phyloP scores from a whole-genome alignment of 2,329 filamentous ascomycete species.

The Zopfia rhizophila region DNA sequence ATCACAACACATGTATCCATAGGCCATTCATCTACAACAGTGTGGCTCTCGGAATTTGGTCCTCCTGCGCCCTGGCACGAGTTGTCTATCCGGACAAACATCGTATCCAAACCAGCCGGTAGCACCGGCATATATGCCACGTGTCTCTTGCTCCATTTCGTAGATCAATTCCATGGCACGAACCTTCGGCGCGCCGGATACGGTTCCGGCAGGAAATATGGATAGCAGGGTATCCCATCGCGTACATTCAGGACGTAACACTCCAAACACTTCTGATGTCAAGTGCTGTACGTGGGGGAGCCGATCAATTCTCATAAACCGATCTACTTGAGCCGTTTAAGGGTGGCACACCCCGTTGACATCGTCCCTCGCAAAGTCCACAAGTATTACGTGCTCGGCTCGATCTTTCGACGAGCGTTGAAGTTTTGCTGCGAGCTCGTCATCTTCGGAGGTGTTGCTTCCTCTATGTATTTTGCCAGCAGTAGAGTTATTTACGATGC shows the following conservation, averaged over 20 bases:
- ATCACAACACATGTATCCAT: conserved; percentile 1
- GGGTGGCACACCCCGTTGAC: neutral
- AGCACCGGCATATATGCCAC: neutral
- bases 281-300: neutral
- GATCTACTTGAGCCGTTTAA: neutral
- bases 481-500: too few relatives aligned
- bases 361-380: neutral
- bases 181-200: neutral
- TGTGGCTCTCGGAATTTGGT: neutral
- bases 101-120: neutral
- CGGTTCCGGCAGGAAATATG: neutral
- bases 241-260: neutral
- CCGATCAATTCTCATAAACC: neutral
- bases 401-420: neutral
- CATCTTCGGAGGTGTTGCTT: too few relatives aligned
- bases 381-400: neutral
- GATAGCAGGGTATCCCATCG: neutral
- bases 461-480: too few relatives aligned
- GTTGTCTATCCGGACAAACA: too few relatives aligned
- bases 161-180: neutral
- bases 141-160: neutral
- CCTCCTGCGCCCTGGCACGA: too few relatives aligned
- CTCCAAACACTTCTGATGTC: neutral
- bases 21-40: neutral
- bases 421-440: too few relatives aligned